Evolutionary conservation across 257 asterid species (phyloP), one percentile per base, ranked within the genome.

Genomic region (Phtheirospermum japonicum): DNA sequence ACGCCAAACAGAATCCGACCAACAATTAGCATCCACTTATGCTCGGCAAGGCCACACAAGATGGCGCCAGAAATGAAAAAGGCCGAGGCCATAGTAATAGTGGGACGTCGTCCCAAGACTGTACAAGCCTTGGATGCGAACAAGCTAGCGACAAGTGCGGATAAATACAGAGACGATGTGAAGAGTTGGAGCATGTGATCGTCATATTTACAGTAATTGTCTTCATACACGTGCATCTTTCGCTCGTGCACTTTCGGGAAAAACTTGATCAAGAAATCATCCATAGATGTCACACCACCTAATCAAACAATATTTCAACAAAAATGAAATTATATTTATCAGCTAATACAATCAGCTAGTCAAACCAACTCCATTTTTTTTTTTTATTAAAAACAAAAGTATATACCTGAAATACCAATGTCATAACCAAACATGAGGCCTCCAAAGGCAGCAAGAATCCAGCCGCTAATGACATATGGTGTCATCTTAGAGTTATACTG

Each of bases 241-340:
- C 82, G 74, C 28, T 80, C 87, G 33, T 79, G 57, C 1, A 83
- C 64, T 0, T 9, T 40, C 7, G 95, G 95, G 23, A 83, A 86
- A 56, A 86, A 86, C 28, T 83, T 72, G 0, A 70, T 40, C 74
- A 86, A 68, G 75, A 86, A 86, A 59, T 83, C 95, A 53, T 83
- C 95, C 95, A 86, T 86, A 2, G 84, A 82, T 0, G 87, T 66
- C 17, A 86, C 91, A 49, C 95, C 95, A 23, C 95, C 95, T 86
- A 61, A 19, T 36, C 31, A 17, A 46, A 42, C 49, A 12, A 6
- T 10, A 1, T 34, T 9, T 9, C n/a, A 2, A 10, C 9, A 1
- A n/a, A n/a, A n/a, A n/a, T n/a, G n/a, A n/a, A n/a, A n/a, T n/a
- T n/a, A n/a, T n/a, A n/a, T n/a, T n/a, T n/a, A n/a, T n/a, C n/a